Evolutionary conservation across 352 stramenopile species (phyloP).

Genomic region (Phytopythium sindhum): DNA sequence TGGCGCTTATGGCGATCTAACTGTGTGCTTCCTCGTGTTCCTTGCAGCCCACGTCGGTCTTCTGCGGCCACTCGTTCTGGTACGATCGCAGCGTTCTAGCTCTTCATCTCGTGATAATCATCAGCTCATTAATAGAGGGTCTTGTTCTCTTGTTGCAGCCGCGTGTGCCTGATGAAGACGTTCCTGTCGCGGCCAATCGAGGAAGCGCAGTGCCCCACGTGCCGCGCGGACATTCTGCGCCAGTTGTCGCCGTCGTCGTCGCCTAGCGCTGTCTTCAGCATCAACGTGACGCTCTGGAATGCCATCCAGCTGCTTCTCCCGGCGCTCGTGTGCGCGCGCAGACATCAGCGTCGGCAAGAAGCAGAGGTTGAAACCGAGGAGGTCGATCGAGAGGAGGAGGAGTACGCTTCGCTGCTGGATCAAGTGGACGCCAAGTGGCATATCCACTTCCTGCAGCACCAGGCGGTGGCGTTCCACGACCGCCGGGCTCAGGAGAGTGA

Average conservation of each 20-base stretch:
- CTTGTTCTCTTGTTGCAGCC: slow-evolving; percentile 14
- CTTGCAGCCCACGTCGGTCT: slow-evolving; percentile 33
- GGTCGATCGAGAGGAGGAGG: slow-evolving; percentile 36
- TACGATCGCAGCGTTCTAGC: slow-evolving; percentile 7
- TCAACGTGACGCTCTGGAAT: slow-evolving; percentile 78
- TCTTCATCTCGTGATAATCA: neutral
- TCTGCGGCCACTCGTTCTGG: slow-evolving; percentile 59
- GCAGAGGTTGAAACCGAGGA: neutral
- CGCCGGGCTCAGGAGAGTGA: slow-evolving; percentile 12
- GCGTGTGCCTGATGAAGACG: slow-evolving; percentile 50
- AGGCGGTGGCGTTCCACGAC: slow-evolving; percentile 28
- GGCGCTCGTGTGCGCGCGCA: slow-evolving; percentile 13
- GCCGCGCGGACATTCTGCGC: slow-evolving; percentile 35
- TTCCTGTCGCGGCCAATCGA: slow-evolving; percentile 39
- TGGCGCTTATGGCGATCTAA: neutral
- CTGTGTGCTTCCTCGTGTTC: neutral
- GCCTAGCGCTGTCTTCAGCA: slow-evolving; percentile 32
- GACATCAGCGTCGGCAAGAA: slow-evolving; percentile 15
- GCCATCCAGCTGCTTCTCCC: slow-evolving; percentile 52
- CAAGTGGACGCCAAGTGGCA: slow-evolving; percentile 56
- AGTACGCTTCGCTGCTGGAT: slow-evolving; percentile 45
- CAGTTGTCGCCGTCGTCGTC: slow-evolving; percentile 20
- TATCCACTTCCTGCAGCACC: slow-evolving; percentile 34
- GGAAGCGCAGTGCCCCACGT: slow-evolving; percentile 48
- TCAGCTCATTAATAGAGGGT: neutral